phyloP scores from a whole-genome alignment of 2,329 filamentous ascomycete species.

The Exophiala mesophila region DNA sequence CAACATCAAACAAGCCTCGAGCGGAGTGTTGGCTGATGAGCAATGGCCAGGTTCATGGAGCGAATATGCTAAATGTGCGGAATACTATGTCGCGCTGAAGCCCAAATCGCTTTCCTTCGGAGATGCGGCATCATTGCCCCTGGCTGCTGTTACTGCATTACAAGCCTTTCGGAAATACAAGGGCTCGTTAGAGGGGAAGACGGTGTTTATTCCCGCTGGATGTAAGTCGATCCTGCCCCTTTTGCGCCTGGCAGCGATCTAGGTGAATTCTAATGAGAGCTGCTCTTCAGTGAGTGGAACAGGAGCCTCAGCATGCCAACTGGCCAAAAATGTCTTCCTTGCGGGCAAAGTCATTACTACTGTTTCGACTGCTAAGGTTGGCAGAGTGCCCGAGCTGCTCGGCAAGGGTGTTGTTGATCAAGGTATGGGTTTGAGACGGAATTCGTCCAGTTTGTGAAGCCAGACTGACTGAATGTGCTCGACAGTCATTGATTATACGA shows the following conservation, averaged over 20 bases:
- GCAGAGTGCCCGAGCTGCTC: conserved; percentile 40
- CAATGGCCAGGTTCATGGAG: conserved; percentile 37
- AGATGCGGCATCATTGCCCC: conserved; percentile 41
- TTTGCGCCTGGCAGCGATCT: neutral
- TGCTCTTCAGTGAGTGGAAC: conserved; percentile 42
- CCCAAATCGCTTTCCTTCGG: conserved; percentile 39
- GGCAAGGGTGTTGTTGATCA: conserved; percentile 46
- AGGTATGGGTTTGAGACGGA: too few relatives aligned
- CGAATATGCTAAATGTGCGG: conserved; percentile 35
- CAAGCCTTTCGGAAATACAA: conserved; percentile 43
- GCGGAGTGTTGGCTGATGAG: too few relatives aligned
- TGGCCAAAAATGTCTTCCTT: conserved; percentile 49
- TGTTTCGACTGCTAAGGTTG: conserved; percentile 50
- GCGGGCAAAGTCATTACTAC: conserved; percentile 48
- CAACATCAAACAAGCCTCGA: too few relatives aligned
- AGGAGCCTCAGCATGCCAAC: conserved; percentile 45
- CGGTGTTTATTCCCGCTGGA: conserved; percentile 49
- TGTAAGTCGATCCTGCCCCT: conserved; percentile 23
- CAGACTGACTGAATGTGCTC: too few relatives aligned
- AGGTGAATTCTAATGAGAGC: too few relatives aligned
- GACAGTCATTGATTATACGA: conserved; percentile 48
- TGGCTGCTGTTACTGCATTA: conserved; percentile 40
- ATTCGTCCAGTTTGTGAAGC: too few relatives aligned
- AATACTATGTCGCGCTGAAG: conserved; percentile 35
- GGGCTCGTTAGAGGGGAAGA: conserved; percentile 47